These are phyloP conservation scores for Firmiana major DNA, from an alignment of 345 rosid genomes.

Conservation along the genomic window DNA sequence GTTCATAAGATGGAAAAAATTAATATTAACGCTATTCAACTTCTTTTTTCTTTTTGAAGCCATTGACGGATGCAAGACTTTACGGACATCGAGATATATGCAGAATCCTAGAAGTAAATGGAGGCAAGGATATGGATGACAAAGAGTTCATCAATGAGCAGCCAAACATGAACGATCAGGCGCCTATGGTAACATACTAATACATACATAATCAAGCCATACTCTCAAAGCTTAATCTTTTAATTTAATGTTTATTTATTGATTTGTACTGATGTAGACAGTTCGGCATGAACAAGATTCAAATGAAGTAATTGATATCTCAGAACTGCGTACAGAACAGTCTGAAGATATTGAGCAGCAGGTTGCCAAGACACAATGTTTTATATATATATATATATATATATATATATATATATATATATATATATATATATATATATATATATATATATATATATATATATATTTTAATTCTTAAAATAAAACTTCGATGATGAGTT, in stretches of 20 bases:
- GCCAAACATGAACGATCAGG: conserved; percentile 33
- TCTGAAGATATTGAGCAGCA: conserved; percentile 42
- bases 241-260: neutral
- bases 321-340: conserved; percentile 35
- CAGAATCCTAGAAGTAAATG: conserved; percentile 64
- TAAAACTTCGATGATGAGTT: no score
- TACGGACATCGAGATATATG: conserved; percentile 59
- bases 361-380: conserved; percentile 19
- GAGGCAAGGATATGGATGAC: conserved; percentile 36
- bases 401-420: no score
- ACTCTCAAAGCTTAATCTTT: no score
- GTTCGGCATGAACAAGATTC: conserved; percentile 40
- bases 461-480: no score
- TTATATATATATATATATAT: no score
- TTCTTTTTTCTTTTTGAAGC: conserved; percentile 26
- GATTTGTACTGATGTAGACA: conserved; percentile 25
- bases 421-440: no score
- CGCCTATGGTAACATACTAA: neutral
- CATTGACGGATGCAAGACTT: conserved; percentile 58
- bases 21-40: no score
- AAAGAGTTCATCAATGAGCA: conserved; percentile 39
- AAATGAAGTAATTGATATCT: conserved; percentile 47
- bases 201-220: no score
- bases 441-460: no score
- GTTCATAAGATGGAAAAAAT: neutral